A percentile compares a stretch with the other conserved stretches of the same genome.
These are phyloP conservation scores for Aspergillus egyptiacus DNA, from an alignment of 495 filamentous ascomycete genomes.

Conservation along the genomic window DNA sequence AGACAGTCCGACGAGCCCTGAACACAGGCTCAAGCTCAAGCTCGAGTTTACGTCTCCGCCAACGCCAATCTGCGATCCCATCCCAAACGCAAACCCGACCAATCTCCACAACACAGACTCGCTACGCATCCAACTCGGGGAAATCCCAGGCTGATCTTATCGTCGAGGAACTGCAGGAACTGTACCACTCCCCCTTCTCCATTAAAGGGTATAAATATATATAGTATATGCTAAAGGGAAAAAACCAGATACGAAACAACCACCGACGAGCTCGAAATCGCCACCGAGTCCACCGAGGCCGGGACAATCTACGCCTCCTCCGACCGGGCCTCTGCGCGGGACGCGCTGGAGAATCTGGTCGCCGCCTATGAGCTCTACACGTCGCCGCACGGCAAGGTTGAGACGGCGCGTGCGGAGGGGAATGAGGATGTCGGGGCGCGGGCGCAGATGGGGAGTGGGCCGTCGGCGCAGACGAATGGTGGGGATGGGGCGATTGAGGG, in stretches of 20 bases:
- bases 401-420: not conserved
- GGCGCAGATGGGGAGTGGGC: not conserved
- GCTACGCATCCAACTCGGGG: too few species aligned
- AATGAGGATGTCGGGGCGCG: too few species aligned
- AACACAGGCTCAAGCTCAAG: not conserved
- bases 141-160: constrained; percentile 30
- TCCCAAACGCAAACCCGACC: not conserved
- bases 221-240: too few species aligned
- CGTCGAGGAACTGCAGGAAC: constrained; percentile 40
- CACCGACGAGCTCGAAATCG: constrained; percentile 46
- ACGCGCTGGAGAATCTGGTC: constrained; percentile 36
- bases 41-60: not conserved
- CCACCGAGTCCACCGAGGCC: constrained; percentile 38
- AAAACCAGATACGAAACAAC: constrained; percentile 31
- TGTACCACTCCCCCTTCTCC: constrained; percentile 18
- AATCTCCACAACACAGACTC: constrained; percentile 3
- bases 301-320: constrained; percentile 44
- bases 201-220: not conserved
- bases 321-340: constrained; percentile 40
- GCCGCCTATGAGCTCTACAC: constrained; percentile 36
- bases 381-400: constrained; percentile 4
- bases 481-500: not conserved
- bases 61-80: not conserved
- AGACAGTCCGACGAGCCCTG: too few species aligned
- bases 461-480: not conserved